Base-by-base conservation (phyloP, 768 basidiomycete genomes). In the Strobilomyces confusus region DNA sequence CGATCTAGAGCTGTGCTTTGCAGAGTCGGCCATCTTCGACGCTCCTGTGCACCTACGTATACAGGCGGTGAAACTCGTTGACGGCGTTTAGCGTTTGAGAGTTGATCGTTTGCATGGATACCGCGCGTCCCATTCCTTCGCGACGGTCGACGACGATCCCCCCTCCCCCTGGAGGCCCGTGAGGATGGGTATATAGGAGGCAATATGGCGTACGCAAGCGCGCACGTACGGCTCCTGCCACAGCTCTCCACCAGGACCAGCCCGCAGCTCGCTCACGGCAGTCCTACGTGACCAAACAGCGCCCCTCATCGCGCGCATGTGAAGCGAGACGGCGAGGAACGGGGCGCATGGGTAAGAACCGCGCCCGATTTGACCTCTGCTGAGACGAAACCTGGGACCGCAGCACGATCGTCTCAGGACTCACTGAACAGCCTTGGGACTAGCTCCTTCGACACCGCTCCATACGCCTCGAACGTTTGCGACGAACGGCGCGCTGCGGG, bases 31-130 rank as follows among this genome's bases (percentile, higher is more conserved):
- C 49, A 37, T 44, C 30, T 25, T 36, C 30, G 12, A 5, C 22
- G 26, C 26, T 25, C 44, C 44, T 20, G 38, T 38, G 19, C 9
- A 9, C 1, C 5, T 36, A 11, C 14, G 4, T 15, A 3, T 6
- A 37, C 15, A 19, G 29, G 9, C 7, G 29, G 5, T 29, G 29
- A 6, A 29, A 29, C 29, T 29, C 29, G n/a, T n/a, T n/a, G n/a
- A n/a, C n/a, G n/a, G n/a, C 19, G 15, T 26, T 43, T 43, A 30
- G 38, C 3, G 22, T 22, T 34, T 19, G 17, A 23, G 17, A 26
- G 30, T 11, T 33, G 40, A 48, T 45, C 23, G 12, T 34, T 41
- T 7, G 47, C 46, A 45, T 59, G 57, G 54, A 49, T 50, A 63
- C 48, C 48, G 32, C 14, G 30, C 9, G 22, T 20, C 23, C 7